A percentile compares a stretch with the other conserved stretches of the same genome.
These are phyloP conservation scores for Alloteropsis semialata DNA, from an alignment of 176 grass and related monocot genomes.

Conservation along the genomic window DNA sequence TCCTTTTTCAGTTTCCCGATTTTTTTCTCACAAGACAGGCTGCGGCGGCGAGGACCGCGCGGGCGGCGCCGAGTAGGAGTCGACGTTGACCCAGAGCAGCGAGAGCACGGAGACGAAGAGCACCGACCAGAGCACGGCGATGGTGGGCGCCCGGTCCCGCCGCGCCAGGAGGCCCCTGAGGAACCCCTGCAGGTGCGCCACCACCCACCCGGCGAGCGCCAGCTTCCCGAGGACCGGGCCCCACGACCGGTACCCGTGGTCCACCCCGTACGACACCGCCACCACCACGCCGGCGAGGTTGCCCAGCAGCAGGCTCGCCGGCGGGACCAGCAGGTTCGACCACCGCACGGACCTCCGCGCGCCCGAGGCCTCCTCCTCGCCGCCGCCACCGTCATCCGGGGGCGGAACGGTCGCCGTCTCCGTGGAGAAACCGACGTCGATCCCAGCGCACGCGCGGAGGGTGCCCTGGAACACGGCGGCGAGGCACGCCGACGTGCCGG, in stretches of 20 bases:
- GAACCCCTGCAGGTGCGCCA: constrained; percentile 78
- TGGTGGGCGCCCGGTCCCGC: constrained; percentile 58
- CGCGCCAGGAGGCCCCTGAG: constrained; percentile 57
- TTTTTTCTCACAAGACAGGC: constrained; percentile 12
- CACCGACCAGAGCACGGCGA: constrained; percentile 78
- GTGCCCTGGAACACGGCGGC: constrained; percentile 46
- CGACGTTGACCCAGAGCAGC: constrained; percentile 63
- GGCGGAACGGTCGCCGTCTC: neutral
- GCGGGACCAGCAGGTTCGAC: constrained; percentile 63
- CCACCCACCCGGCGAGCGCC: constrained; percentile 65
- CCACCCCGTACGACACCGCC: constrained; percentile 63
- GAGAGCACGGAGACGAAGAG: constrained; percentile 70
- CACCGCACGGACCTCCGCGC: constrained; percentile 43
- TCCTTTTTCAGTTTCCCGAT: neutral
- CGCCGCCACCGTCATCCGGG: neutral
- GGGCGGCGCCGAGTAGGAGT: constrained; percentile 42
- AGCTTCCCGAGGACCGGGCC: constrained; percentile 52
- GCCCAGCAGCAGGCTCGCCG: constrained; percentile 47
- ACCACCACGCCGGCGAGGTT: constrained; percentile 74
- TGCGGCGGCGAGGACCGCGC: neutral
- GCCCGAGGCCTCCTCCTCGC: constrained; percentile 28
- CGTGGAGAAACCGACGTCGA: constrained; percentile 48
- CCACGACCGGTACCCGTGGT: constrained; percentile 72
- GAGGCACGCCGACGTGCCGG: constrained; percentile 39
- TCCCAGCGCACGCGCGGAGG: constrained; percentile 37